These are phyloP conservation scores for Linaria vulgaris DNA, from an alignment of 257 asterid species.

Conservation along the genomic window DNA sequence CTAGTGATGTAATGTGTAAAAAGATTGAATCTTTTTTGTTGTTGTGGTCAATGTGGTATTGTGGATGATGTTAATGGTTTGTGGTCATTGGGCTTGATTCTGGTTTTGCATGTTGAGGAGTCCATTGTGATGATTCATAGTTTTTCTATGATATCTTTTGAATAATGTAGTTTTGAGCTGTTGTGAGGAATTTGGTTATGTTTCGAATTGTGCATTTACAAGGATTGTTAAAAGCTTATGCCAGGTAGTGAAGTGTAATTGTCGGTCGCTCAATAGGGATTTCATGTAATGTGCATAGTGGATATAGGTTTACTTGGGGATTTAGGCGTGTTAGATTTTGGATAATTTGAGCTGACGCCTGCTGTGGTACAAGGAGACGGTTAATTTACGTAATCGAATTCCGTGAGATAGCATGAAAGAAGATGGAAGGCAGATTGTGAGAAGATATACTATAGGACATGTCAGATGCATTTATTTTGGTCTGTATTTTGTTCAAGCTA, in stretches of 20 bases:
- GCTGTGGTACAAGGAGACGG: not conserved
- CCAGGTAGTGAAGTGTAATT: not conserved
- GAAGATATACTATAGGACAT: not conserved
- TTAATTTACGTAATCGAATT: too few relatives aligned
- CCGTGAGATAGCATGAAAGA: not conserved
- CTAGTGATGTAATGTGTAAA: conserved; percentile 16
- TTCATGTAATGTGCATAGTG: conserved; percentile 1
- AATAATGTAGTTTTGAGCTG: not conserved
- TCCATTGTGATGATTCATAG: not conserved
- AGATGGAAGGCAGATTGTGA: not conserved
- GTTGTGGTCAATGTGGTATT: conserved; percentile 13
- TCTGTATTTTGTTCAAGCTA: conserved; percentile 7
- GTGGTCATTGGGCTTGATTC: conserved; percentile 9
- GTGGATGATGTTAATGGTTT: conserved; percentile 17
- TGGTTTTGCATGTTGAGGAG: conserved; percentile 21
- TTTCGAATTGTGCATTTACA: too few relatives aligned
- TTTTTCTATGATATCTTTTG: too few relatives aligned
- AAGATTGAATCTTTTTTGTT: not conserved
- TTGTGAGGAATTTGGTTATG: conserved; percentile 1
- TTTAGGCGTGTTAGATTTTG: conserved; percentile 5
- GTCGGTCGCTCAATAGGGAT: not conserved
- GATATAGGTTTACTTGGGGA: conserved; percentile 7
- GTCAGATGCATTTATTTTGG: conserved; percentile 1
- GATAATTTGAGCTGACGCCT: conserved; percentile 1
- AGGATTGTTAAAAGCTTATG: not conserved